A percentile compares a stretch with the other conserved stretches of the same genome.
Conservation (phyloP, 2,329 filamentous ascomycete genomes). For the Gaeumannomyces sp. region DNA sequence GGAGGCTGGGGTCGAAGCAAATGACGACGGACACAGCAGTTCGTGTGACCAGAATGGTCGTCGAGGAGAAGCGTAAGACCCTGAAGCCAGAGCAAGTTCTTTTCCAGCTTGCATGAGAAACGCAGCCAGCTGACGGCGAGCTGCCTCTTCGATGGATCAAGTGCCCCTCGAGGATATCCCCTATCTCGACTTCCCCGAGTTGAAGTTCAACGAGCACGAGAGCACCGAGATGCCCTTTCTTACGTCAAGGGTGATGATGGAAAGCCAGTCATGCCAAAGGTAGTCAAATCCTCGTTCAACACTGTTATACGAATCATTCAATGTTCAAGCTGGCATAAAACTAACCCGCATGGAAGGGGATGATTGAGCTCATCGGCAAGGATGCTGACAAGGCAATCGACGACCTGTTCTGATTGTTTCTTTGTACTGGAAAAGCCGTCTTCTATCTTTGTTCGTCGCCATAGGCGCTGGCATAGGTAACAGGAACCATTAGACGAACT, state of each 20-base stretch:
- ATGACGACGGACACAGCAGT: slow-evolving; percentile 99
- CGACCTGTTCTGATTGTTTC: slow-evolving; percentile 60
- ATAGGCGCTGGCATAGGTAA: no score
- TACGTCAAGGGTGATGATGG: slow-evolving; percentile 75
- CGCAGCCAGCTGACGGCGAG: not conserved
- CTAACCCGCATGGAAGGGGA: slow-evolving; percentile 55
- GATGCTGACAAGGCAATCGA: slow-evolving; percentile 90
- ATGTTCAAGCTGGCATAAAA: not conserved
- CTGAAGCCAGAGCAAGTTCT: not conserved
- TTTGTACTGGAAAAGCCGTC: no score
- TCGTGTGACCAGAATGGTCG: slow-evolving; percentile 82
- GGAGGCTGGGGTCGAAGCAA: slow-evolving; percentile 83
- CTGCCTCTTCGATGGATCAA: slow-evolving; percentile 28
- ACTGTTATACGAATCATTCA: not conserved
- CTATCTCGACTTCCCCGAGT: slow-evolving; percentile 83
- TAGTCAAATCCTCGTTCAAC: slow-evolving; percentile 33
- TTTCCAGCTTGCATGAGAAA: not conserved
- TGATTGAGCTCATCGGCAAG: slow-evolving; percentile 88
- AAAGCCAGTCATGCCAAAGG: slow-evolving; percentile 84
- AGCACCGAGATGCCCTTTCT: slow-evolving; percentile 95
- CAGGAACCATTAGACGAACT: no score
- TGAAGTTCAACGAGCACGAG: slow-evolving; percentile 85
- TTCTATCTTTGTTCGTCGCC: no score
- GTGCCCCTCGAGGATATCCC: slow-evolving; percentile 71
- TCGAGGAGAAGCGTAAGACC: slow-evolving; percentile 69